Evolutionary conservation across 1,284 basidiomycete species (phyloP).

Genomic region (Tilletia walkeri): DNA sequence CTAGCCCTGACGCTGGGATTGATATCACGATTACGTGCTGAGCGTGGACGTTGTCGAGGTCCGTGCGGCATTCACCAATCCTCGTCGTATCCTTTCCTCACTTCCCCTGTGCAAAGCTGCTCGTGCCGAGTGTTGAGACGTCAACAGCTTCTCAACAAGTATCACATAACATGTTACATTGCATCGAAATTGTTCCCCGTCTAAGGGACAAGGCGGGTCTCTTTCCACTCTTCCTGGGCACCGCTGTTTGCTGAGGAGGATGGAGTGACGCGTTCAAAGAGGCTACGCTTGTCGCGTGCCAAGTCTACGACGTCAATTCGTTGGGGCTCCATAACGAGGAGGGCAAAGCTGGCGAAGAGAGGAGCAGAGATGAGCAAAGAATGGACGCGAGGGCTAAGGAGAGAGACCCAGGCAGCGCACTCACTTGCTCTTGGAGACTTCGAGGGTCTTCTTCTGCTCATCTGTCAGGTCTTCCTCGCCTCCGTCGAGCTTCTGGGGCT

Average conservation of each 20-base stretch:
- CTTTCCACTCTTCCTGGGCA: constrained; percentile 39
- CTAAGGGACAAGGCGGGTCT: constrained; percentile 48
- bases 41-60: too few species aligned
- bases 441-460: constrained; percentile 43
- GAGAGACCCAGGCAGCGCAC: neutral
- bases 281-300: constrained; percentile 43
- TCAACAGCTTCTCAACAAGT: too few species aligned
- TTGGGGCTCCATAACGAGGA: constrained; percentile 53
- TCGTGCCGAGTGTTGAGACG: too few species aligned
- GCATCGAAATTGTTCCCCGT: too few species aligned
- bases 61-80: too few species aligned
- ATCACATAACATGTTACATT: too few species aligned
- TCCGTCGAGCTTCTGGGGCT: constrained; percentile 22
- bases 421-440: constrained; percentile 43
- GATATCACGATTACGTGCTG: neutral
- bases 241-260: constrained; percentile 20
- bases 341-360: constrained; percentile 36
- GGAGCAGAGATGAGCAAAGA: neutral
- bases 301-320: constrained; percentile 54
- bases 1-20: neutral
- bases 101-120: too few species aligned
- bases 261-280: constrained; percentile 33
- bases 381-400: too few species aligned
- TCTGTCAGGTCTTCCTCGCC: constrained; percentile 44
- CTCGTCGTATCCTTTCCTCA: too few species aligned